Percentiles rank a stretch among this genome's conserved stretches.
phyloP scores from a whole-genome alignment of 805 yeast genomes.

The Ogataea nonfermentans region DNA sequence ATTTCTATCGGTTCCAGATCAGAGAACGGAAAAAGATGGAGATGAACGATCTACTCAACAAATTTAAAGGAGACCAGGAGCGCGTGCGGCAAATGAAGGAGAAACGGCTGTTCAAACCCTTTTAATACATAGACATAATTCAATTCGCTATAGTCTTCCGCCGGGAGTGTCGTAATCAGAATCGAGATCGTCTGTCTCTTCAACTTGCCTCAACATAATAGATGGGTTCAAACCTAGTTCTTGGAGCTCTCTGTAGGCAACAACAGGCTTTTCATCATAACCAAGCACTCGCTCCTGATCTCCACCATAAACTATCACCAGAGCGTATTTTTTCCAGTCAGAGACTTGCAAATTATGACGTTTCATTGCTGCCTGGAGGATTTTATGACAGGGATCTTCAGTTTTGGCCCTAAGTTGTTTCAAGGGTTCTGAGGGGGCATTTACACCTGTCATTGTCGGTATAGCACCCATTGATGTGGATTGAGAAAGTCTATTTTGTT shows the following conservation, averaged over 20 bases:
- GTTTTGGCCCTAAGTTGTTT: slow-evolving; percentile 82
- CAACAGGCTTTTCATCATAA: slow-evolving; percentile 84
- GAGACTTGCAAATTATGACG: slow-evolving; percentile 73
- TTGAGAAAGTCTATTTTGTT: slow-evolving; percentile 9
- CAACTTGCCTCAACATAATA: slow-evolving; percentile 85
- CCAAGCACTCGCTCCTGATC: slow-evolving; percentile 84
- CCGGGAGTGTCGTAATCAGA: slow-evolving; percentile 39
- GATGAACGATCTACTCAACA: slow-evolving; percentile 79
- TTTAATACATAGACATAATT: slow-evolving; percentile 34
- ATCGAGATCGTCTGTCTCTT: slow-evolving; percentile 41
- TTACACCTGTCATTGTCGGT: slow-evolving; percentile 3
- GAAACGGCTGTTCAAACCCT: slow-evolving; percentile 82
- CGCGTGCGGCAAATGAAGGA: slow-evolving; percentile 76
- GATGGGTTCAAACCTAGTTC: slow-evolving; percentile 87
- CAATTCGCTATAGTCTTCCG: slow-evolving; percentile 34
- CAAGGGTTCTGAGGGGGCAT: slow-evolving; percentile 55
- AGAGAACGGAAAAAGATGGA: slow-evolving; percentile 91
- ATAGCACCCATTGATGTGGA: slow-evolving; percentile 15
- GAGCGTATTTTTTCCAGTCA: slow-evolving; percentile 86
- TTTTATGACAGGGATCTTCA: slow-evolving; percentile 88
- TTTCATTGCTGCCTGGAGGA: slow-evolving; percentile 83
- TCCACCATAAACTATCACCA: slow-evolving; percentile 88
- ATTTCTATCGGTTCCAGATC: slow-evolving; percentile 94
- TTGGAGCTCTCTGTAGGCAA: slow-evolving; percentile 77
- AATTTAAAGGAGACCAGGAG: slow-evolving; percentile 90